These are phyloP conservation scores for Abrus precatorius DNA, from an alignment of 306 rosid species.

Conservation along the genomic window DNA sequence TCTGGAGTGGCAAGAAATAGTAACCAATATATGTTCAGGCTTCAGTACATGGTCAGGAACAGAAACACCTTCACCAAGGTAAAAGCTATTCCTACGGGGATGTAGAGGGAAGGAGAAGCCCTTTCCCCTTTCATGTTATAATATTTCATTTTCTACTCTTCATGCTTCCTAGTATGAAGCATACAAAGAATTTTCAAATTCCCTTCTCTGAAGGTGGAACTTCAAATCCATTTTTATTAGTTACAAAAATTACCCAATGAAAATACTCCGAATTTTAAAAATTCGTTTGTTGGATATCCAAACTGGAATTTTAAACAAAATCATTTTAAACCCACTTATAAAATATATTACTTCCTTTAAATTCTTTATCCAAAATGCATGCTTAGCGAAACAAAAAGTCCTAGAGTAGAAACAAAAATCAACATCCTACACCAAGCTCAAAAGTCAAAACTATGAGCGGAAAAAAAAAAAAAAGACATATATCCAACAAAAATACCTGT, in stretches of 20 bases:
- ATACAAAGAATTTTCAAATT: no score
- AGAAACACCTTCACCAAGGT: neutral
- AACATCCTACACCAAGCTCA: neutral
- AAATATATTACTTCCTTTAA: no score
- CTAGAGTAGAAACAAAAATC: conserved; percentile 19
- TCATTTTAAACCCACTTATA: no score
- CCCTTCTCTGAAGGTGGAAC: no score
- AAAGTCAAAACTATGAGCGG: neutral
- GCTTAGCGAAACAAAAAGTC: neutral
- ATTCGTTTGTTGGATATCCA: no score
- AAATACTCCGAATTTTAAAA: no score
- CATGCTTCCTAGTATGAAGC: conserved; percentile 1
- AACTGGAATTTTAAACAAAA: no score
- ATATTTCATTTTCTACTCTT: neutral
- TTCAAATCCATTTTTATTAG: no score
- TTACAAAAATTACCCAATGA: no score
- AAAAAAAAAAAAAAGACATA: neutral
- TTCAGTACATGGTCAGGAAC: conserved; percentile 12
- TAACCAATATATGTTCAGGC: conserved; percentile 16
- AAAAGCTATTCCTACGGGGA: conserved; percentile 12
- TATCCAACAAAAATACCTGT: conserved; percentile 66
- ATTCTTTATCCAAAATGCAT: no score
- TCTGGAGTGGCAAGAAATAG: conserved; percentile 1
- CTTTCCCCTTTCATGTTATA: neutral
- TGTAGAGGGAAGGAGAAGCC: conserved; percentile 11